phyloP scores from a whole-genome alignment of 2,329 filamentous ascomycete genomes.

The Achaetomium macrosporum region DNA sequence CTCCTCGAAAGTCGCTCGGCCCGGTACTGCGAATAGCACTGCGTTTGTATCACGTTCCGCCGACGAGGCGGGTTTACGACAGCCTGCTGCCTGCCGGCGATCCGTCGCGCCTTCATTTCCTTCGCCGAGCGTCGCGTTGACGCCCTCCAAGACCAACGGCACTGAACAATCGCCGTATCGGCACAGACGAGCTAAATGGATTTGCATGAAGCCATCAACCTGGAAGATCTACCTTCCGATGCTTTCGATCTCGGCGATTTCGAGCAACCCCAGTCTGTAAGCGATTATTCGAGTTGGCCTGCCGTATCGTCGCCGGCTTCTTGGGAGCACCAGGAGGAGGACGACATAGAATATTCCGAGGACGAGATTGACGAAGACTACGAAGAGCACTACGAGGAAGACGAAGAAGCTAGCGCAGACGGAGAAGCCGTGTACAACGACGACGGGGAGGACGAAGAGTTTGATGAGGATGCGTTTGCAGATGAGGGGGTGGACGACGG shows the following conservation, averaged over 20 bases:
- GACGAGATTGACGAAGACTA: background rate
- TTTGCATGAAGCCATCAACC: background rate
- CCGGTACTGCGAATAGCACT: too few relatives aligned
- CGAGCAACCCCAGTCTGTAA: background rate
- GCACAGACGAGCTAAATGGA: background rate
- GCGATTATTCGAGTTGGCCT: constrained; percentile 3
- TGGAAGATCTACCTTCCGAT: constrained; percentile 4
- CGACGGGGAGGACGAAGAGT: background rate
- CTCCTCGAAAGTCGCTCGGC: background rate
- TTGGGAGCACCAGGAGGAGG: background rate
- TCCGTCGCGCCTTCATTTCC: too few relatives aligned
- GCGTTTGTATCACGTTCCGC: background rate
- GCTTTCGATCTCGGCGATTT: constrained; percentile 3
- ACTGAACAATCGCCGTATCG: background rate
- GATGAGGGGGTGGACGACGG: too few relatives aligned
- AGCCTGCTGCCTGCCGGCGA: too few relatives aligned
- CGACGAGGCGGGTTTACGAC: too few relatives aligned
- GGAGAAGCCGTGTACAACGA: background rate
- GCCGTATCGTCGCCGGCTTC: background rate
- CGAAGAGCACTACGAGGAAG: background rate
- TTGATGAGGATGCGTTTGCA: background rate
- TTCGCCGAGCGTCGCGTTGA: too few relatives aligned
- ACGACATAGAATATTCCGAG: background rate
- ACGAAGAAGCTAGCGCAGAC: background rate
- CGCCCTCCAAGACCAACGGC: too few relatives aligned